Percentiles rank a stretch among this genome's conserved stretches.
Conservation (phyloP, 371 early-diverging fungal genomes). For the Mucor mucedo region DNA sequence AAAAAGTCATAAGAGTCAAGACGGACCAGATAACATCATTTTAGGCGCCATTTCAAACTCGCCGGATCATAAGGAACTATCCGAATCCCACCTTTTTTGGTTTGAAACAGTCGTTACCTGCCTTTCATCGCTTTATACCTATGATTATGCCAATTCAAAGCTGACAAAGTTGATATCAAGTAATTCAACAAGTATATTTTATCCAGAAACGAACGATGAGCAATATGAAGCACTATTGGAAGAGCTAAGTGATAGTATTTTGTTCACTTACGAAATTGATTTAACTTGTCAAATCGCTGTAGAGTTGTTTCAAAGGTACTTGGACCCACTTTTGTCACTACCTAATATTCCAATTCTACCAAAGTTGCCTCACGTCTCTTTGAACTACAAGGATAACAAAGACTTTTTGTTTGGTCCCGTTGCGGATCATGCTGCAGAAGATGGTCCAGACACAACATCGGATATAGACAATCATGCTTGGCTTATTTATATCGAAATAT, state of each 20-base stretch:
- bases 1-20: not conserved
- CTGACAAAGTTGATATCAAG: constrained; percentile 35
- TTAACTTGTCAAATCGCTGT: constrained; percentile 43
- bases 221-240: constrained; percentile 15
- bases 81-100: constrained; percentile 49
- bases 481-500: constrained; percentile 45
- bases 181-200: constrained; percentile 11
- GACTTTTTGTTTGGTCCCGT: constrained; percentile 28
- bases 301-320: constrained; percentile 33
- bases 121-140: constrained; percentile 58
- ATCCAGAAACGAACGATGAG: constrained; percentile 2
- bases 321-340: constrained; percentile 18
- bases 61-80: constrained; percentile 3
- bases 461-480: constrained; percentile 28
- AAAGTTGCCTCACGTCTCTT: constrained; percentile 19
- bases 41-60: not conserved
- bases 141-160: constrained; percentile 56
- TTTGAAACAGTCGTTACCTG: constrained; percentile 55
- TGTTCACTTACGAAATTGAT: constrained; percentile 42
- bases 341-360: constrained; percentile 29
- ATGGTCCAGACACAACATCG: not conserved
- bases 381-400: constrained; percentile 18
- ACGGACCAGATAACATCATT: not conserved
- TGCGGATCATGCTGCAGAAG: not conserved
- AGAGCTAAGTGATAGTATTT: constrained; percentile 30